Conservation (phyloP, 495 filamentous ascomycete species). For the Coniosporium apollinis region DNA sequence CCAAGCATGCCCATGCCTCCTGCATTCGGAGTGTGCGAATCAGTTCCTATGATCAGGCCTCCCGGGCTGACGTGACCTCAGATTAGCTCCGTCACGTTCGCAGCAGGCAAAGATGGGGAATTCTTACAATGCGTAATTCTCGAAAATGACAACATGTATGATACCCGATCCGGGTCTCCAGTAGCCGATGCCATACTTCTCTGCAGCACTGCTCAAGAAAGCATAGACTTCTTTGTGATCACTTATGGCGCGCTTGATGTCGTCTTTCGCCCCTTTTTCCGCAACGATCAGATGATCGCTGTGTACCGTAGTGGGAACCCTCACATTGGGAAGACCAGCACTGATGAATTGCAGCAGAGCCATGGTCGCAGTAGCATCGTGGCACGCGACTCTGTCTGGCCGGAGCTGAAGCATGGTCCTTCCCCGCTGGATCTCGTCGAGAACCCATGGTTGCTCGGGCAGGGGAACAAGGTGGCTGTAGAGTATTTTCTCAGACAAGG, state of each 20-base stretch:
- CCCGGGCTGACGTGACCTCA: too few relatives aligned
- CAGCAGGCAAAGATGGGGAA: too few relatives aligned
- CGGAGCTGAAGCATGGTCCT: constrained; percentile 89
- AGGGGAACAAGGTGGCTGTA: constrained; percentile 98
- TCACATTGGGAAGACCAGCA: constrained; percentile 84
- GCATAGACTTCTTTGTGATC: constrained; percentile 99
- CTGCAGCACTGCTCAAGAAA: constrained; percentile 84
- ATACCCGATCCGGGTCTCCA: constrained; percentile 98
- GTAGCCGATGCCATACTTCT: constrained; percentile 99
- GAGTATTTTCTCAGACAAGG: constrained; percentile 94
- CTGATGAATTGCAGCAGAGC: constrained; percentile 99
- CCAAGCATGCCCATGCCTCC: constrained; percentile 93
- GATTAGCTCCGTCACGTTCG: too few relatives aligned
- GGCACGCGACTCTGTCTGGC: constrained; percentile 95
- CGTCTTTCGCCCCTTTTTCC: constrained; percentile 82
- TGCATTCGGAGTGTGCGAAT: constrained; percentile 96
- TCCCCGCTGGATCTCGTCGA: constrained; percentile 93
- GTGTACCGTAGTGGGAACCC: constrained; percentile 92
- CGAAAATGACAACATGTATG: constrained; percentile 96
- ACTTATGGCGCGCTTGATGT: constrained; percentile 73
- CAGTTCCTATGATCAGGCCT: constrained; percentile 94
- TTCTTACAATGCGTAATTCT: constrained; percentile 99
- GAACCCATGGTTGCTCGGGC: constrained; percentile 74
- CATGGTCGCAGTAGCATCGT: constrained; percentile 99
- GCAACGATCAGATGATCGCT: constrained; percentile 99